Percentiles rank a stretch among this genome's conserved stretches.
phyloP scores from a whole-genome alignment of 2,329 filamentous ascomycete species.

The Neopestalotiopsis sp. region DNA sequence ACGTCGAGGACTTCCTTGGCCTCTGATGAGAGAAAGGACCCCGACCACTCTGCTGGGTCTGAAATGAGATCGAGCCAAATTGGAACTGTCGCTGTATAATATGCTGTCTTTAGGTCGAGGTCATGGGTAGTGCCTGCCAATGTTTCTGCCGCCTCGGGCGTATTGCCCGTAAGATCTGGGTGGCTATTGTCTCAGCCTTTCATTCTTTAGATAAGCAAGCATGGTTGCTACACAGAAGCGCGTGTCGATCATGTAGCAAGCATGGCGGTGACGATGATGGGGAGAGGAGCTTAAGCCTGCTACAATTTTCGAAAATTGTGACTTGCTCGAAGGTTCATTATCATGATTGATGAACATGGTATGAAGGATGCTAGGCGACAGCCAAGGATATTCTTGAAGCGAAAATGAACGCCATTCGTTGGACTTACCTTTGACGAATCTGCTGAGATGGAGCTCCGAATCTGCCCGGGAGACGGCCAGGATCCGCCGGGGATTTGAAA shows the following conservation, averaged over 20 bases:
- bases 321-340: not conserved
- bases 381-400: not conserved
- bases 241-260: too few relatives aligned
- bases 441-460: slow-evolving; percentile 50
- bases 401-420: not conserved
- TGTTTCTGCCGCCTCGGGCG: slow-evolving; percentile 44
- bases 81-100: slow-evolving; percentile 65
- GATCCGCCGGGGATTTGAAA: slow-evolving; percentile 60
- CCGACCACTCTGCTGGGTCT: slow-evolving; percentile 58
- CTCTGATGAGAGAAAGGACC: slow-evolving; percentile 63
- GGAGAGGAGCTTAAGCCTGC: too few relatives aligned
- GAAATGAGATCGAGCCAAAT: slow-evolving; percentile 71
- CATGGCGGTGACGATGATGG: too few relatives aligned
- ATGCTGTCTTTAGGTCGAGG: slow-evolving; percentile 59
- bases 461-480: slow-evolving; percentile 59
- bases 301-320: too few relatives aligned
- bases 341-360: not conserved
- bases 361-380: too few relatives aligned
- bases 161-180: slow-evolving; percentile 58
- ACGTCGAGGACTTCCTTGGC: slow-evolving; percentile 66
- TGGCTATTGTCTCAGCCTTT: not conserved
- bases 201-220: not conserved
- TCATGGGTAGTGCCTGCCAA: slow-evolving; percentile 66
- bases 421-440: slow-evolving; percentile 57
- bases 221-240: too few relatives aligned